Evolutionary conservation across 345 rosid species (phyloP), one percentile per base, ranked within the genome.

Genomic region (Salix udensis): DNA sequence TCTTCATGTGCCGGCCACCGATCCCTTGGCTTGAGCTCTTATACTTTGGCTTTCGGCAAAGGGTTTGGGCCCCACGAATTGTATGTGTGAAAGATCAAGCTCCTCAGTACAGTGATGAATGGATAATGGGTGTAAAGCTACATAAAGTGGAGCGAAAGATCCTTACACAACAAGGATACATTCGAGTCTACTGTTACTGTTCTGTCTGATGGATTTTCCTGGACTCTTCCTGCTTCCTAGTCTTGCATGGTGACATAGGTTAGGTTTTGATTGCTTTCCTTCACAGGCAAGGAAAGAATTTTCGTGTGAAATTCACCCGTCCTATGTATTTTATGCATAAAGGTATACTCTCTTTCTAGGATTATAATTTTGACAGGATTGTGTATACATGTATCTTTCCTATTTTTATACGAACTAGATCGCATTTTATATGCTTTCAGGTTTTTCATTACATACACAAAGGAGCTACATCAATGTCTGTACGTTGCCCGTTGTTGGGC

Each of bases 1-100:
- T 52, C 52, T 72, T 65, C 76, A 12, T 71, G 60, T 62, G 70
- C 61, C 39, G 34, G 2, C 66, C 60, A 65, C 64, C 71, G 2
- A 7, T 48, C 34, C 52, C 44, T 74, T 48, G 70, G 55, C 70
- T 50, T 16, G 23, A 50, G n/a, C 16, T 36, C 46, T 15, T 42
- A 2, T 0, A 19, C 30, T 76, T 23, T 18, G 24, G 26, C 80
- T 46, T 70, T 71, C 65, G 65, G 70, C 62, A 31, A 44, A 60
- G 61, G 23, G 36, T 5, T 23, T 13, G 2, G 40, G 73, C 13
- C 74, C 67, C 74, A 58, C 0, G 46, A 42, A 12, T 11, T 42
- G 46, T 11, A 11, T 42, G 46, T 42, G 46, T 13, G 6, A n/a
- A 53, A 23, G 64, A 58, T 23, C 64, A 58, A 58, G 9, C 28